phyloP scores from a whole-genome alignment of 2,329 filamentous ascomycete species.

The Calonectria hongkongensis region DNA sequence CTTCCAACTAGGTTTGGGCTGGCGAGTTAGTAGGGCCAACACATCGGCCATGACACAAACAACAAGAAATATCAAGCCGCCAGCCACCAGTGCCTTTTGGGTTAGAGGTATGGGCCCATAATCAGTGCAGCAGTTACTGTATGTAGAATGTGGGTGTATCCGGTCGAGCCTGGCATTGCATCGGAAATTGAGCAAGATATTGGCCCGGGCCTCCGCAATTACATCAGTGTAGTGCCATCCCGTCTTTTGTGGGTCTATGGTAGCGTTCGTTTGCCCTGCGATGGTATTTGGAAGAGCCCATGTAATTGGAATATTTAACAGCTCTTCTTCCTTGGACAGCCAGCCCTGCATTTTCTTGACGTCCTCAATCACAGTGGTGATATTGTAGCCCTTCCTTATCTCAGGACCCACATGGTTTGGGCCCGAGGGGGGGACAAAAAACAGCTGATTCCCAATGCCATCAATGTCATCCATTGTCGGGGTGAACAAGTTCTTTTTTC shows the following conservation, averaged over 20 bases:
- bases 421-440: conserved; percentile 50
- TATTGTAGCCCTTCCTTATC: not conserved
- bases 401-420: conserved; percentile 4
- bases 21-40: conserved; percentile 38
- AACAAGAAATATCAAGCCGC: conserved; percentile 48
- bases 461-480: conserved; percentile 50
- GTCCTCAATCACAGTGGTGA: conserved; percentile 30
- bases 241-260: conserved; percentile 47
- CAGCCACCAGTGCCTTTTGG: conserved; percentile 49
- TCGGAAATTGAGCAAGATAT: conserved; percentile 71
- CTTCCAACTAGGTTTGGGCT: conserved; percentile 39
- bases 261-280: conserved; percentile 43
- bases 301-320: conserved; percentile 45
- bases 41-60: conserved; percentile 46
- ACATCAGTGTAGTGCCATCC: conserved; percentile 57
- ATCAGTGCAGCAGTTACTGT: conserved; percentile 71
- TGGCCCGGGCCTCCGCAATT: conserved; percentile 57
- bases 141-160: conserved; percentile 62
- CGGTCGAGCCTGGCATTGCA: conserved; percentile 66
- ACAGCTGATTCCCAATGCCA: conserved; percentile 53
- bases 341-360: conserved; percentile 49
- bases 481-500: conserved; percentile 43
- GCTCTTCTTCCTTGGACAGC: conserved; percentile 38
- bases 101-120: conserved; percentile 60
- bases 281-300: conserved; percentile 48